phyloP scores from a whole-genome alignment of 257 asterid species.

The Capsicum chinense region DNA sequence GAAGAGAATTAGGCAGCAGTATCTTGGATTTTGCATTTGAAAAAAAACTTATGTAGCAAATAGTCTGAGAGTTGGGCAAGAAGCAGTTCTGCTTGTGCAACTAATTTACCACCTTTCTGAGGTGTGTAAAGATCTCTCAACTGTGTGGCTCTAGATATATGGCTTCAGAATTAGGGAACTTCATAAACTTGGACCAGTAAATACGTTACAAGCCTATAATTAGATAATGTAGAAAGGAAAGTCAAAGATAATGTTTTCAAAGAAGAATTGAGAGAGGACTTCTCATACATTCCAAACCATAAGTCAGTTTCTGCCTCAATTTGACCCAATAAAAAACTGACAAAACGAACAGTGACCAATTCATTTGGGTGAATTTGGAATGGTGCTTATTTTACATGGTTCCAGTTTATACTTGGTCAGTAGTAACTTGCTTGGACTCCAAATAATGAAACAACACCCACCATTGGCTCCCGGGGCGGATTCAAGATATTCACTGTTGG shows the following conservation, averaged over 20 bases:
- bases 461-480: background rate
- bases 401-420: background rate
- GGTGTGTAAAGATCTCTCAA: background rate
- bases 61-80: background rate
- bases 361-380: background rate
- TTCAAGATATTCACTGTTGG: background rate
- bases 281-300: background rate
- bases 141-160: constrained; percentile 21
- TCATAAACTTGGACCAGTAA: background rate
- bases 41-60: background rate
- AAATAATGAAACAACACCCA: background rate
- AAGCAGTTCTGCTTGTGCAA: background rate
- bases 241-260: background rate
- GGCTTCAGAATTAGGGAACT: background rate
- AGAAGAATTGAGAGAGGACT: background rate
- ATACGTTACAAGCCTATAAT: background rate
- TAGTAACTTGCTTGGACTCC: background rate
- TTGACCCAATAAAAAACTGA: constrained; percentile 7
- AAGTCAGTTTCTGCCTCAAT: background rate
- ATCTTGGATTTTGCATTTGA: constrained; percentile 35
- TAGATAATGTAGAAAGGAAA: background rate
- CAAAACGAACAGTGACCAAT: background rate
- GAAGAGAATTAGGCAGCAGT: background rate
- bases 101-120: background rate
- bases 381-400: background rate